Evolutionary conservation across 768 basidiomycete genomes (phyloP), one percentile per base, ranked within the genome.

Genomic region (Tubosaeta brunneosetosa): DNA sequence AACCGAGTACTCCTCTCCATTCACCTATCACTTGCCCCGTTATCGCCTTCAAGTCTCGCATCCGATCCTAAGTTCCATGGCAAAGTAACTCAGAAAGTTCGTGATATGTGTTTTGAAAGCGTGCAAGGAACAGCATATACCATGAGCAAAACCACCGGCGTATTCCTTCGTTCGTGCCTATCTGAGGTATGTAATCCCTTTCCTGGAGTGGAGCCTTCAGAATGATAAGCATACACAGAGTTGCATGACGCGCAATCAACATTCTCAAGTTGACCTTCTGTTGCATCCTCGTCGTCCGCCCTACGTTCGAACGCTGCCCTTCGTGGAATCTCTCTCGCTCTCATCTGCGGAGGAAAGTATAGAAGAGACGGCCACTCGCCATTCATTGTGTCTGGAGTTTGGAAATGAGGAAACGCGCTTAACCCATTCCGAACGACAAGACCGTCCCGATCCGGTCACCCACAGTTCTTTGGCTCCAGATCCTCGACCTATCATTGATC

Each of bases 201-300:
- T 49, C 13, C 50, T 41, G 26, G 34, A 33, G 31, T 4, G n/a
- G 27, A 37, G 13, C 44, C 6, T 43, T 34, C 19, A 37, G 32
- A 51, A 55, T 33, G 29, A 54, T n/a, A 37, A 9, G 5, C 36
- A 40, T 48, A 10, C 44, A 46, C 55, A 71, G 61, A 58, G 46
- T 51, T 49, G 56, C 22, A 36, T 36, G 25, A 47, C 56, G 19
- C 55, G 43, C 45, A 50, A 59, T 37, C 47, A 60, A 32, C 44
- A 64, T 29, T 69, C 61, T 19, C 70, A 70, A 33, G 61, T 87
- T 44, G 87, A 88, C 52, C 64, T 84, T 26, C 69, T 91, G 22
- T 63, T 94, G 11, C 91, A 93, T 60, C 90, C 91, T 43, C 84
- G 89, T 19, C 74, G 88, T 5, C 91, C 91, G 9, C 86, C 90